phyloP scores from a whole-genome alignment of 1,284 basidiomycete species.

The Sanghuangporus sanghuang region DNA sequence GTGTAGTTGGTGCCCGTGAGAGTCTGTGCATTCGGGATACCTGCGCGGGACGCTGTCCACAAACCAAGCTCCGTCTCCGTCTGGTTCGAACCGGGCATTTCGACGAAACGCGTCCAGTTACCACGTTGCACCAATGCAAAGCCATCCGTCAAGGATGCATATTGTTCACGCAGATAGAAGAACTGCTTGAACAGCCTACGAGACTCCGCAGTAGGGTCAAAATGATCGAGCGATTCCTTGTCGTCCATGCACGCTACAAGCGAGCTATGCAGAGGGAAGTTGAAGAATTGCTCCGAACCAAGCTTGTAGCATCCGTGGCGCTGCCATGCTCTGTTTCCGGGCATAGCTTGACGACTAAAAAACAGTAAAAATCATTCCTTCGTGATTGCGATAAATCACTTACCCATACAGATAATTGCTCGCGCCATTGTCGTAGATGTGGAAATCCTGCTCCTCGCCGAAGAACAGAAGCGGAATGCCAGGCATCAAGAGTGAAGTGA shows the following conservation, averaged over 20 bases:
- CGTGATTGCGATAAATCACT: constrained; percentile 22
- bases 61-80: constrained; percentile 81
- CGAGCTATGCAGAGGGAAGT: constrained; percentile 77
- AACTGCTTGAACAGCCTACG: constrained; percentile 73
- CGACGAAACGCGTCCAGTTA: constrained; percentile 76
- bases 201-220: constrained; percentile 79
- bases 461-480: constrained; percentile 81
- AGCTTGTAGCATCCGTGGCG: constrained; percentile 87
- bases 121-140: constrained; percentile 73
- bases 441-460: constrained; percentile 87
- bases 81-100: constrained; percentile 77
- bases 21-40: constrained; percentile 48
- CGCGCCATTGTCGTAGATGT: constrained; percentile 78
- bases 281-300: constrained; percentile 86
- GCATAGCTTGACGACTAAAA: constrained; percentile 85
- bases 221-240: constrained; percentile 89
- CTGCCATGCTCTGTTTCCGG: constrained; percentile 80
- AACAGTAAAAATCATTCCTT: constrained; percentile 14
- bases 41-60: constrained; percentile 73
- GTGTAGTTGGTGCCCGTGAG: constrained; percentile 48
- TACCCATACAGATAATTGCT: constrained; percentile 85
- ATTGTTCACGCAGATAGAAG: constrained; percentile 61
- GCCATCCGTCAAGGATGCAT: constrained; percentile 78
- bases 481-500: constrained; percentile 78
- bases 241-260: constrained; percentile 79